Base-by-base conservation (phyloP, 768 basidiomycete genomes). In the Cyclocybe aegerita region DNA sequence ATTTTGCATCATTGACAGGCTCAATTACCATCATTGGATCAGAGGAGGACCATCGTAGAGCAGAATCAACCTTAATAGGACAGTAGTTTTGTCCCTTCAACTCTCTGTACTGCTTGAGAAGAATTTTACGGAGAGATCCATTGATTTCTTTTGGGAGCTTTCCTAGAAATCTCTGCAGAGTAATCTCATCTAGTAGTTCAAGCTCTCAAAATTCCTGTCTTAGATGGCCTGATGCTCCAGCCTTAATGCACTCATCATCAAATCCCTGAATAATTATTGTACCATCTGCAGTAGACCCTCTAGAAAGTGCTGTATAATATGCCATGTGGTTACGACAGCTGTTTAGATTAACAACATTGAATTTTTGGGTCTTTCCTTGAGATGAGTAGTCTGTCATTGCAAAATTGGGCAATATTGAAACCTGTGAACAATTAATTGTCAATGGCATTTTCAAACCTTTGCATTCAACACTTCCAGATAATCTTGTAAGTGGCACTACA, bases 141-240 rank as follows among this genome's bases (percentile, higher is more conserved):
- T 29, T 29, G 2, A 69, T 46, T 12, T 8, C 23, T 4, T 38
- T 23, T 3, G 52, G 54, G 54, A 58, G 31, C 12, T 39, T 32
- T 12, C 29, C 44, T 4, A 48, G 37, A 44, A 59, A 65, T 23
- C 46, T 46, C 16, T 61, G 41, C 17, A 39, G 29, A 0, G 62
- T 67, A 12, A 72, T 64, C 15, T 61, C 52, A 58, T 70, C 60
- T 7, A 70, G 46, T 15, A 70, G 31, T 36, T 68, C 62, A 8
- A 66, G 49, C 33, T 68, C 64, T 40, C 65, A 33, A 46, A 64
- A 64, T 51, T 67, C 65, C 35, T 63, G 54, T 31, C 62, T 30
- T 1, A 63, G 44, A 36, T 44, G 39, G 4, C 57, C 58, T 17
- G 45, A 45, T 1, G 48, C 40, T 4, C 61, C 58, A 33, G 50